Percentiles rank a stretch among this genome's conserved stretches.
These are phyloP conservation scores for Brassica rapa DNA, from an alignment of 345 rosid species.

Conservation along the genomic window DNA sequence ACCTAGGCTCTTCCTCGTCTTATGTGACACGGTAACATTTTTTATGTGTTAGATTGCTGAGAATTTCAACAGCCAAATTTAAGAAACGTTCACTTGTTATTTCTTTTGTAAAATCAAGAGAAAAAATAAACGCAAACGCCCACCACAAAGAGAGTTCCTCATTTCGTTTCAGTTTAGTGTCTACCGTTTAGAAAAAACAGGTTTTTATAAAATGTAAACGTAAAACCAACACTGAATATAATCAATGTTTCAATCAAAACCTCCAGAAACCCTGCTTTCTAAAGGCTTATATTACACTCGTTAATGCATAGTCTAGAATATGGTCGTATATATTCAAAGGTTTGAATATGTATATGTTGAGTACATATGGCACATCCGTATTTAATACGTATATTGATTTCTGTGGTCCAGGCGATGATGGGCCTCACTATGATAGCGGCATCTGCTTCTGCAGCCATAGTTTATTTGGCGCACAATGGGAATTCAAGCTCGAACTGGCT, in stretches of 20 bases:
- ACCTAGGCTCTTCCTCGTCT: slow-evolving; percentile 56
- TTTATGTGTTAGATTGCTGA: not conserved
- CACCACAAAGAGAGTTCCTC: not conserved
- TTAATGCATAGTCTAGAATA: not conserved
- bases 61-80: not conserved
- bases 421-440: slow-evolving; percentile 63
- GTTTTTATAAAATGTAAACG: not conserved
- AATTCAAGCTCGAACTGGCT: slow-evolving; percentile 81
- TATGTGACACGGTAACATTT: slow-evolving; percentile 57
- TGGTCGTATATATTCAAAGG: not conserved
- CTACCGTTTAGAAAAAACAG: not conserved
- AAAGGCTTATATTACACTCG: not conserved
- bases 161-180: not conserved
- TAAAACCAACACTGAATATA: not conserved
- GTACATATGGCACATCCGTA: not conserved
- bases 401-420: slow-evolving; percentile 53
- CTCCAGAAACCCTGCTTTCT: not conserved
- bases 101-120: not conserved
- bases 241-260: not conserved
- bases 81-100: not conserved
- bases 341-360: not conserved
- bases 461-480: slow-evolving; percentile 90
- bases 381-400: not conserved
- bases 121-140: not conserved
- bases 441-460: slow-evolving; percentile 66